Evolutionary conservation across 495 filamentous ascomycete species (phyloP), one percentile per base, ranked within the genome.

Genomic region (Penicillium cosmopolitanum): DNA sequence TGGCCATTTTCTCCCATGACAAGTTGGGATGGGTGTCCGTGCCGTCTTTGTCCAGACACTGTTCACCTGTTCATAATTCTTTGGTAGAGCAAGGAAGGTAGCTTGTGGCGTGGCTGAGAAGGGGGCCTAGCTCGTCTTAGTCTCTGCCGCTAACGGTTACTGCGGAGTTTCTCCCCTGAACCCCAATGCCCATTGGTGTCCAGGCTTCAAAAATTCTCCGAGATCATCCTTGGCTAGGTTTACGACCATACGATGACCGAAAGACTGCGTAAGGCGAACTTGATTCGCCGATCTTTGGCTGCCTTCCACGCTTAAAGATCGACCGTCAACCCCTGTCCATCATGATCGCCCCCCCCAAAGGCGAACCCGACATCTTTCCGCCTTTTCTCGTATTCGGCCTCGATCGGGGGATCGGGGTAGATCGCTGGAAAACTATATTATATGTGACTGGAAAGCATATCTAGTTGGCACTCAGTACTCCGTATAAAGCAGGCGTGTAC

Each of bases 101-200:
- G 28, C 8, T 31, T 51, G 63, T 68, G 66, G 66, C 66, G 66
- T 57, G 50, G 66, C 66, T 68, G 66, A 66, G 63, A 60, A 15
- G 46, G 28, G 54, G 51, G 28, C 56, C 58, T 55, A 46, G 35
- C 35, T 33, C 16, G 21, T 50, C 57, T 60, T 62, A 61, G 58
- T 44, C 50, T 53, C 43, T 47, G 28, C 33, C 59, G 42, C 55
- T 65, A 60, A 51, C 35, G 21, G 15, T n/a, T 33, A 28, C 36
- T 43, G 51, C 35, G 34, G 31, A 28, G 34, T 12, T 16, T 10
- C 8, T 44, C 46, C 58, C 19, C 13, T 15, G 15, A 46, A 0
- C 40, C 38, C 34, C 34, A 18, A 44, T 13, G 7, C 28, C 50
- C 21, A 60, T 54, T 60, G 52, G 44, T 19, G 19, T 15, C 36